Evolutionary conservation across 148 eudicot species (phyloP), one percentile per base, ranked within the genome.

Genomic region (Heliamphora exappendiculata): DNA sequence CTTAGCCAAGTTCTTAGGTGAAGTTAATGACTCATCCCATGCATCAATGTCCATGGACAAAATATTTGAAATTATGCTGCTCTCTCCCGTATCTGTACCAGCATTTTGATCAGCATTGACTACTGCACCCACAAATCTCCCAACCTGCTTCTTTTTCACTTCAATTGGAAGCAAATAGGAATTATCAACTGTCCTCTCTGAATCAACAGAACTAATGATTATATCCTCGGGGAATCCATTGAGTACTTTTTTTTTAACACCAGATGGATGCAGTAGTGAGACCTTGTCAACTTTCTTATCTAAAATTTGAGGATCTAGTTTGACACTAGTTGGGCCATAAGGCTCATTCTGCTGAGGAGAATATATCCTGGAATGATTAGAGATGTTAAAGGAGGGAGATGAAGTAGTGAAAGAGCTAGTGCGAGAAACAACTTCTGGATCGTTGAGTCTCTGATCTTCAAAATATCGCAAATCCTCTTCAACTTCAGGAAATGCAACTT

Each of bases 61-160:
- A 78, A 95, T 91, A 85, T 93, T 90, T 10, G 99, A 89, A 80
- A 96, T 96, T 74, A 96, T 89, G 80, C 81, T 90, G 85, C 85
- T 90, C 82, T 96, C 99, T 74, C 96, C 93, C 72, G 78, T 64
- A 73, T 91, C 90, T 50, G 77, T 36, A 67, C 82, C 59, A 81
- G 75, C 80, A 75, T 75, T 83, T 39, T 83, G 67, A 37, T 76
- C 78, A 44, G 51, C 65, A 83, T 67, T 76, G 24, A 65, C 66
- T 50, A 74, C 39, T 77, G 84, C 87, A 82, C 78, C 75, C 42
- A 85, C 85, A 83, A 85, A 82, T 71, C 84, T 82, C 71, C 88
- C 84, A 16, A 72, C 45, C 34, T 80, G 77, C 75, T 78, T 85
- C 76, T 62, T 75, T 59, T 73, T 84, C 42, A 77, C 81, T 58